phyloP scores from a whole-genome alignment of 768 basidiomycete genomes.

The Mycena polygramma region DNA sequence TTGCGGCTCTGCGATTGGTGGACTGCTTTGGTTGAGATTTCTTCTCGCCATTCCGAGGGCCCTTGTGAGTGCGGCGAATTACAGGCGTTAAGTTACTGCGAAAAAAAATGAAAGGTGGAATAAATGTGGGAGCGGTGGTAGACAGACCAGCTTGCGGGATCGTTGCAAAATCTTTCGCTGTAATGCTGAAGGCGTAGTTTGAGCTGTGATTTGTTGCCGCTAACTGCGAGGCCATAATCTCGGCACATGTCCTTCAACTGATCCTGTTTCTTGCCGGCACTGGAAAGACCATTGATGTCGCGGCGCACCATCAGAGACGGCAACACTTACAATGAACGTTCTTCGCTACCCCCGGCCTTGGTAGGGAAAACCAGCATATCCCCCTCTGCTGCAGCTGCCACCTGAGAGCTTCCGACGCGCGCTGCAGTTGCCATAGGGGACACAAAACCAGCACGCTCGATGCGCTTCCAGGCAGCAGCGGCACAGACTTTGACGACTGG shows the following conservation, averaged over 20 bases:
- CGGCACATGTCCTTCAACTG: too few relatives aligned
- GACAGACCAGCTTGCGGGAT: constrained; percentile 9
- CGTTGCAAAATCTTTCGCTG: too few relatives aligned
- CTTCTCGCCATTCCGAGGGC: constrained; percentile 19
- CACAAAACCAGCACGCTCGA: neutral
- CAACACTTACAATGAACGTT: too few relatives aligned
- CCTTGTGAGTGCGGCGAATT: constrained; percentile 29
- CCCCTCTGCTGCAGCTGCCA: constrained; percentile 10
- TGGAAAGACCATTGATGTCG: too few relatives aligned
- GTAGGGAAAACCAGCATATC: constrained; percentile 12
- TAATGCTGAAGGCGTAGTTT: too few relatives aligned
- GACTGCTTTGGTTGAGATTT: constrained; percentile 15
- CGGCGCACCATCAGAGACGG: too few relatives aligned
- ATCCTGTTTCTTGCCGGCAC: too few relatives aligned
- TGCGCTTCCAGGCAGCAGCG: constrained; percentile 3
- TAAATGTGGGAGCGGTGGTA: too few relatives aligned
- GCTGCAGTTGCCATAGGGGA: neutral
- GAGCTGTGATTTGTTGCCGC: too few relatives aligned
- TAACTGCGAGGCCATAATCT: too few relatives aligned
- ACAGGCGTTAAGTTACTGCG: constrained; percentile 2
- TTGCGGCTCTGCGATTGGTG: constrained; percentile 1
- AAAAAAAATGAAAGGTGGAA: neutral
- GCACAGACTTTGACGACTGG: constrained; percentile 9
- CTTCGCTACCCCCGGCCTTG: neutral
- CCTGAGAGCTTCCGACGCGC: constrained; percentile 4